Evolutionary conservation across 306 rosid species (phyloP), one percentile per base, ranked within the genome.

Genomic region (Amphicarpaea edgeworthii): DNA sequence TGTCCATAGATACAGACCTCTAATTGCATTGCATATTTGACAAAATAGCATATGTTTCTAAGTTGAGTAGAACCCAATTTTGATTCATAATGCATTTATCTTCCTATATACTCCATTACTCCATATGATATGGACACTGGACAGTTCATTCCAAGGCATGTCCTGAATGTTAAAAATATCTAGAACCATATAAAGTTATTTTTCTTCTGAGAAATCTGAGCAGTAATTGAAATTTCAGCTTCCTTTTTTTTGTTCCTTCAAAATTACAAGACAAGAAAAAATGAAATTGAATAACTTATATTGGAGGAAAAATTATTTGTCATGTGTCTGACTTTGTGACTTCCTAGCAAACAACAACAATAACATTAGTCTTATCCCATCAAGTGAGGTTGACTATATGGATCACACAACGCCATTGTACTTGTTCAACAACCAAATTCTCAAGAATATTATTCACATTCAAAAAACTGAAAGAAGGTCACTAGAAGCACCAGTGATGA

Each of bases 141-240:
- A 7, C 5, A 16, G 12, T 32, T 83, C 14, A 34, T 68, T 38
- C 71, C 41, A 73, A n/a, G 32, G 49, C 14, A 20, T 32, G 9
- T 64, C 24, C 50, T 14, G 50, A 59, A 82, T 57, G 43, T 69
- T 73, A 49, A 73, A 67, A 12, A 8, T 70, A 16, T 34, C 9
- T 62, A 53, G 47, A 70, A 61, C 50, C 53, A 28, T 54, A 28
- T 40, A 10, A 15, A 28, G n/a, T 28, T 68, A 38, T 54, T 78
- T 61, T 37, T 37, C 50, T 49, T 70, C 32, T 59, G 30, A 62
- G 57, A 77, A 34, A 61, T 38, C 8, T 17, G 41, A 30, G 49
- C 49, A 67, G 78, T 50, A 23, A 9, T 65, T 55, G 68, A 81
- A 60, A 75, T 63, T 55, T 83, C 38, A n/a, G 58, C 28, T 15